Base-by-base conservation (phyloP, 805 yeast species). In the Starmerella etchellsii region DNA sequence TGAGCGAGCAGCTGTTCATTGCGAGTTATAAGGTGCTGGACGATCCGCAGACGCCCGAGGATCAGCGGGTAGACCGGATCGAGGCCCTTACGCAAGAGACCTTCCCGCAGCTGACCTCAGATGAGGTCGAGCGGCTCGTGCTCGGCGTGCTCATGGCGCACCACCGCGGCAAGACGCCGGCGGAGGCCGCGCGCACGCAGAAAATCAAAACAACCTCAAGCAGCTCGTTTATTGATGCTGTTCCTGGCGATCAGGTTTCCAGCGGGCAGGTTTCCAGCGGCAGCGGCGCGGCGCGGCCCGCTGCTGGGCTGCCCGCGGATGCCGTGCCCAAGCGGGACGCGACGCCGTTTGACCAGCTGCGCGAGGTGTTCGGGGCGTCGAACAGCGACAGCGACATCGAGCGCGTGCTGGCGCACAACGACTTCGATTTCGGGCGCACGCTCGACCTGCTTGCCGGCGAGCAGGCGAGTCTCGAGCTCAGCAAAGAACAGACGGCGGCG, bases 111-210 rank as follows among this genome's bases (percentile, higher is more conserved):
- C 34, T 49, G 31, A 28, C 36, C 2, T 33, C 53, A 2, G 49
- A 50, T 15, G 61, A 58, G 20, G 39, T 51, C 5, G 69, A 66
- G 41, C 51, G 62, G 38, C 47, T 61, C 15, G 63, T 64, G 14
- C 53, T 66, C 50, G 68, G 63, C 38, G 59, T 66, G 10, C 43
- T 66, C 41, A 63, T 68, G 67, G 58, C 53, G 23, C 69, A 66
- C 40, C 57, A 62, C 29, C 66, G 62, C 1, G 47, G 55, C 5
- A 51, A 47, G 16, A 31, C 44, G 15, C 41, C 48, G 8, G 27
- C 30, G 9, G 48, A 44, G 25, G 48, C 43, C 3, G 40, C 43
- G 8, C 34, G 40, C 16, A 13, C 41, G 9, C 40, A 36, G 34
- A 30, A 23, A 24, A 29, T 40, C 13, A 27, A 14, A 3, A 23